These are phyloP conservation scores for Teunomyces tritomae DNA, from an alignment of 805 yeast species.

Conservation along the genomic window DNA sequence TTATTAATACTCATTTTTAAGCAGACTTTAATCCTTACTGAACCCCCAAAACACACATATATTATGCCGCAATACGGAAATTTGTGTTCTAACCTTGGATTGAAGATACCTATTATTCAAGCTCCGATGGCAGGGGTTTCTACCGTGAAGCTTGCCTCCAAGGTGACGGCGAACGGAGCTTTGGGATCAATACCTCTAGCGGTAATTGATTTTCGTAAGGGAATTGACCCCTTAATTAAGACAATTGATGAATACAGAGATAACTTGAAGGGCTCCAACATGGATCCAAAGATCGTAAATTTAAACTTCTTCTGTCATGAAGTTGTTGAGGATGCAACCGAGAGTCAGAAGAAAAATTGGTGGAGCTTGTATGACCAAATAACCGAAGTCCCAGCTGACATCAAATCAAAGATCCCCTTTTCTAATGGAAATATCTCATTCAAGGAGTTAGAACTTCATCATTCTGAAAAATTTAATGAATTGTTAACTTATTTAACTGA, in stretches of 20 bases:
- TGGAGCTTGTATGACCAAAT: constrained; percentile 12
- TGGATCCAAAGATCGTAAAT: constrained; percentile 26
- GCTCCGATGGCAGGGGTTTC: constrained; percentile 63
- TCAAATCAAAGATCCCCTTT: constrained; percentile 5
- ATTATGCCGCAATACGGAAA: constrained; percentile 2
- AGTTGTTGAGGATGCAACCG: constrained; percentile 14
- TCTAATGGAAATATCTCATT: constrained; percentile 27
- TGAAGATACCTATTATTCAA: constrained; percentile 47
- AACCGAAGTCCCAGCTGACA: background rate
- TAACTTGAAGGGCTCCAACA: constrained; percentile 7
- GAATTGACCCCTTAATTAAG: constrained; percentile 12
- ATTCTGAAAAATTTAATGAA: constrained; percentile 13
- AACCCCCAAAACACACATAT: background rate
- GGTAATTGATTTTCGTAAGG: constrained; percentile 24
- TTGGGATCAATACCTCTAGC: constrained; percentile 50
- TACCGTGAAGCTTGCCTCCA: constrained; percentile 43
- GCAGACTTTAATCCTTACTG: background rate
- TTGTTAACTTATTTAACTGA: constrained; percentile 16
- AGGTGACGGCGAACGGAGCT: constrained; percentile 43
- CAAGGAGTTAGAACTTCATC: constrained; percentile 23
- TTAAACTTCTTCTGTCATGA: constrained; percentile 50
- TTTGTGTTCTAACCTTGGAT: constrained; percentile 18
- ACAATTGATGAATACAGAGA: constrained; percentile 14
- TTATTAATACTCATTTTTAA: background rate
- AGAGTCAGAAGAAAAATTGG: constrained; percentile 22